Evolutionary conservation across 495 filamentous ascomycete species (phyloP), one percentile per base, ranked within the genome.

Genomic region (Aspergillus biplanus): DNA sequence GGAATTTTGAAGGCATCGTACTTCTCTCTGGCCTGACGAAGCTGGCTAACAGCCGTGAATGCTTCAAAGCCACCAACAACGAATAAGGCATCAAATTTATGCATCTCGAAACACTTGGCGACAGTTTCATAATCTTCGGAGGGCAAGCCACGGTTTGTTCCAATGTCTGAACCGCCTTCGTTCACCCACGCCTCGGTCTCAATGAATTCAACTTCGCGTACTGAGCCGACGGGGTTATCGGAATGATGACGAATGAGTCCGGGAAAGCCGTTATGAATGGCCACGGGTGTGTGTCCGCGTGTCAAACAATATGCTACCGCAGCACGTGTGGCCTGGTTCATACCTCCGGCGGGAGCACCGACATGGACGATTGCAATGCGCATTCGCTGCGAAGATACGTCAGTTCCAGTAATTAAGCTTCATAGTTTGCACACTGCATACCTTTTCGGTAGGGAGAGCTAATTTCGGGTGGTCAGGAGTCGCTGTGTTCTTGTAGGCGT

Each of bases 1-100:
- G 96, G 96, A 65, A 99, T 98, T 72, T 91, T 91, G 66, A 99
- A 91, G 6, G 91, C 87, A 9, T 89, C 84, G 73, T 90, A 97
- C 54, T 90, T 80, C 9, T 86, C 83, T 57, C 92, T 83, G 4
- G 90, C 93, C 75, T 89, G 84, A 60, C 94, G 87, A 44, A 99
- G 82, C 74, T 98, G 88, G 42, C 89, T 90, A 52, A 97, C 83
- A 1, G 96, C 89, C 56, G 95, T 96, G 81, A 94, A 99, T 9
- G 92, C 96, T 77, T 99, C 96, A 67, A 99, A 99, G 3, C 96
- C 96, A 69, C 96, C 96, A 50, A 98, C 87, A 50, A 97, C 84
- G 71, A 97, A 95, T 1, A 99, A 79, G 1, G 89, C 96, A 61
- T 99, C 91, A 67, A 99, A 92, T 54, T 89, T 85, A 80, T 96